These are phyloP conservation scores for Nitzschia inconspicua DNA, from an alignment of 108 stramenopile species.

Conservation along the genomic window DNA sequence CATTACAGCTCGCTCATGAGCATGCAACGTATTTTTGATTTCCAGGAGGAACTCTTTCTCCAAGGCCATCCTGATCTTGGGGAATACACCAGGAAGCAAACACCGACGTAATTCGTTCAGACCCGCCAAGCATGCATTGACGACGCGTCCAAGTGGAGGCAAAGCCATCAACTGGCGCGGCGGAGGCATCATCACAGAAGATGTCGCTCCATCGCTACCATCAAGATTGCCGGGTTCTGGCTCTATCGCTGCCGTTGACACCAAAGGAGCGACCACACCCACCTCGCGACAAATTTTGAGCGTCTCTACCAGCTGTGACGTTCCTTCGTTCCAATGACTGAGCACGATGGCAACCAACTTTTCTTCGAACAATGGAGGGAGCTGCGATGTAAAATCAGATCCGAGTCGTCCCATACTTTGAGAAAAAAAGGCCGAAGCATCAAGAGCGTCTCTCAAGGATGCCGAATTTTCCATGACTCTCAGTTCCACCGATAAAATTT, in stretches of 20 bases:
- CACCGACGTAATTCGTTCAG: constrained; percentile 85
- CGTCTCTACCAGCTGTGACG: constrained; percentile 56
- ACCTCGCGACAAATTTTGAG: constrained; percentile 76
- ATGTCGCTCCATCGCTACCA: constrained; percentile 9
- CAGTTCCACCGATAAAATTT: constrained; percentile 38
- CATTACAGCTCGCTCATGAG: constrained; percentile 69
- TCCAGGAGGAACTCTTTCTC: constrained; percentile 31
- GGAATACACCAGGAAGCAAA: constrained; percentile 70
- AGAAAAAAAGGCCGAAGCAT: constrained; percentile 79
- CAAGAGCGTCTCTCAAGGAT: constrained; percentile 75
- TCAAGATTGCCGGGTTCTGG: constrained; percentile 2
- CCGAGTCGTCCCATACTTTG: constrained; percentile 81
- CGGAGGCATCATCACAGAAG: constrained; percentile 35
- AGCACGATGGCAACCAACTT: constrained; percentile 50
- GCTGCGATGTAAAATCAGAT: constrained; percentile 73
- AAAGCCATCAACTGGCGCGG: constrained; percentile 71
- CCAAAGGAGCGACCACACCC: constrained; percentile 68
- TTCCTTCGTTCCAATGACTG: constrained; percentile 65
- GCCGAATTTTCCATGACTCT: constrained; percentile 62
- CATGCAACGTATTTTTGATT: constrained; percentile 47
- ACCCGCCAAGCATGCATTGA: constrained; percentile 73
- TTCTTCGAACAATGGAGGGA: constrained; percentile 71
- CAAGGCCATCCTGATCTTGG: constrained; percentile 34
- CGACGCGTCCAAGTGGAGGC: constrained; percentile 79
- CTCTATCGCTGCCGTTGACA: constrained; percentile 35